A percentile compares a stretch with the other conserved stretches of the same genome.
Conservation (phyloP, 192 early-diverging fungal genomes). For the Chytriomyces sp. region DNA sequence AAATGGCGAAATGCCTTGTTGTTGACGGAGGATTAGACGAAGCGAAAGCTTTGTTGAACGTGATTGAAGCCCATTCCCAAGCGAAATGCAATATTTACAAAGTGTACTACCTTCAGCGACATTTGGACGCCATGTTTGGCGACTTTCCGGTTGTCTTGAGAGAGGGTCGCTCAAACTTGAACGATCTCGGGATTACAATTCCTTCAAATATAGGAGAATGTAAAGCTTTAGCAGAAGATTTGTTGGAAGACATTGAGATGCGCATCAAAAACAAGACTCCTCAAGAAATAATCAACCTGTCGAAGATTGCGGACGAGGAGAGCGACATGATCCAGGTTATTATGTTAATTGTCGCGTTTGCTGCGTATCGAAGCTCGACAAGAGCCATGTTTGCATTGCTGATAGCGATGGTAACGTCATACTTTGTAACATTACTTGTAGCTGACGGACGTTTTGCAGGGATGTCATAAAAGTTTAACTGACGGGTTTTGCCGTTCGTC, state of each 20-base stretch:
- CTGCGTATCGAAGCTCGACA: constrained; percentile 13
- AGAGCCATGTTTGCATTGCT: constrained; percentile 7
- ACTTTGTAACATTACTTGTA: neutral
- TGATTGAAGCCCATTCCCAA: constrained; percentile 18
- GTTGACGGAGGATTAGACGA: constrained; percentile 38
- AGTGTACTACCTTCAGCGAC: constrained; percentile 20
- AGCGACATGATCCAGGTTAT: constrained; percentile 36
- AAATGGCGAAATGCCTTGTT: constrained; percentile 31
- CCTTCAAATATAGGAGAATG: constrained; percentile 24
- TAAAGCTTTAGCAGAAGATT: neutral
- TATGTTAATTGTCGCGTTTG: constrained; percentile 31
- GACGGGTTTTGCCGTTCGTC: constrained; percentile 21
- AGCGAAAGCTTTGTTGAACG: constrained; percentile 24
- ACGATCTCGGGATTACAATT: constrained; percentile 20
- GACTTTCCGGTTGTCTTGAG: constrained; percentile 34
- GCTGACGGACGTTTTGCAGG: neutral
- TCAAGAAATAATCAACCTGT: neutral
- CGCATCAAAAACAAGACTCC: constrained; percentile 7
- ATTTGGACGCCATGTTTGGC: constrained; percentile 26
- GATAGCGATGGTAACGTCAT: constrained; percentile 9
- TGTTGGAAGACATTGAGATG: constrained; percentile 23
- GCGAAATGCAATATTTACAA: constrained; percentile 4
- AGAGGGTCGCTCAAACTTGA: constrained; percentile 32
- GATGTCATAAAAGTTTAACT: constrained; percentile 17
- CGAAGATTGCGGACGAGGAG: constrained; percentile 5